Evolutionary conservation across 2,329 filamentous ascomycete genomes (phyloP), one percentile per base, ranked within the genome.

Genomic region (Dryadomyces sulphureus): DNA sequence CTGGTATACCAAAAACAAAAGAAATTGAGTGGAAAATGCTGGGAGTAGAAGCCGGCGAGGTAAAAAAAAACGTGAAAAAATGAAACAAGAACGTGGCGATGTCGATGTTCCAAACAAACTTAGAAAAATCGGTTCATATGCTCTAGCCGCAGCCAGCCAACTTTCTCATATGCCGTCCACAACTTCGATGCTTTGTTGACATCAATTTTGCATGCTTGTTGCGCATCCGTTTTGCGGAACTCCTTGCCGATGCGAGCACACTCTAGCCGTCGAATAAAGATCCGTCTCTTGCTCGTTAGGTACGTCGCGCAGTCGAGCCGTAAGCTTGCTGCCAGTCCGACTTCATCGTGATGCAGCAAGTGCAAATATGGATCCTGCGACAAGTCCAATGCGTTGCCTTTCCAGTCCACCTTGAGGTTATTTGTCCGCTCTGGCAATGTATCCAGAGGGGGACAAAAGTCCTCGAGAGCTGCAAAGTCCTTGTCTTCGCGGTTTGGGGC

Each of bases 181-280:
- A 96, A 70, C 62, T 90, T 90, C 53, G 86, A 93, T 3, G 89
- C 87, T 69, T 95, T 96, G 70, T 95, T 95, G 60, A 96, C 90
- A 57, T 96, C 90, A 52, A 95, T 94, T 68, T 93, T 93, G 73
- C 87, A 94, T n/a, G 86, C 87, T 61, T 94, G 85, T 62, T 96
- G 90, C 5, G 88, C 87, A 59, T 94, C 86, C 1, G 90, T 96
- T 73, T 94, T 94, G 60, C 86, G 81, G 62, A 94, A 95, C 57
- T 89, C 84, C 63, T 93, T 92, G 59, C 75, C 74, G 32, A 77
- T 78, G 47, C 68, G 65, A 2, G 79, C 75, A 49, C 74, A 76
- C 43, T 82, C 75, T 30, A 90, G 73, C 36, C 85, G 78, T 43
- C 79, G 78, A 46, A 81, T 70, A 61, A 96, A 96, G 58, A 96